Percentiles rank a stretch among this genome's conserved stretches.
Conservation (phyloP, 106 monocot genomes). For the Dendrobium officinale region DNA sequence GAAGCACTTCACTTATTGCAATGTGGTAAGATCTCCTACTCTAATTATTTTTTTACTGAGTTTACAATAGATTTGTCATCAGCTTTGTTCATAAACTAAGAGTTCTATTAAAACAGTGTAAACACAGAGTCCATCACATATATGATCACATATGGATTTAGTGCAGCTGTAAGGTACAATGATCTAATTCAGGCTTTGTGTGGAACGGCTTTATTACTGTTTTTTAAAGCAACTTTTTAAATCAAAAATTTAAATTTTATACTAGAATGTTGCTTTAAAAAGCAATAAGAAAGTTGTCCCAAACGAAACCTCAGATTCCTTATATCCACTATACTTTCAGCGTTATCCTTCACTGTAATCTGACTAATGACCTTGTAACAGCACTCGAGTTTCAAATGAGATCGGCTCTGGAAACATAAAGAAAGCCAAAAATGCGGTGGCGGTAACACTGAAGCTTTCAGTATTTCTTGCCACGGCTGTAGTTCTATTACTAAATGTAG, state of each 20-base stretch:
- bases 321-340: background rate
- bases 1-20: constrained; percentile 76
- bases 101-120: constrained; percentile 31
- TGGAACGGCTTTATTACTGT: too few relatives aligned
- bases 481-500: constrained; percentile 29
- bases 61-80: background rate
- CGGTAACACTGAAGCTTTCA: constrained; percentile 59
- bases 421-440: constrained; percentile 57
- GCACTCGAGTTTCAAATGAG: constrained; percentile 83
- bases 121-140: constrained; percentile 65
- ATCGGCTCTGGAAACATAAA: constrained; percentile 56
- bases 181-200: too few relatives aligned
- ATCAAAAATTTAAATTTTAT: too few relatives aligned
- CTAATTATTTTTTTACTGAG: background rate
- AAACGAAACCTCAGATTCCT: background rate
- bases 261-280: too few relatives aligned
- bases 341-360: background rate
- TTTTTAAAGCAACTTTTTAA: too few relatives aligned
- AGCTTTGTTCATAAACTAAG: background rate
- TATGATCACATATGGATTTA: constrained; percentile 72
- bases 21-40: constrained; percentile 56
- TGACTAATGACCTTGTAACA: constrained; percentile 4
- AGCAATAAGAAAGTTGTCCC: too few relatives aligned
- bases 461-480: constrained; percentile 30
- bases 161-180: constrained; percentile 74